Conservation (phyloP, 1,284 basidiomycete species). For the Melampsora americana region DNA sequence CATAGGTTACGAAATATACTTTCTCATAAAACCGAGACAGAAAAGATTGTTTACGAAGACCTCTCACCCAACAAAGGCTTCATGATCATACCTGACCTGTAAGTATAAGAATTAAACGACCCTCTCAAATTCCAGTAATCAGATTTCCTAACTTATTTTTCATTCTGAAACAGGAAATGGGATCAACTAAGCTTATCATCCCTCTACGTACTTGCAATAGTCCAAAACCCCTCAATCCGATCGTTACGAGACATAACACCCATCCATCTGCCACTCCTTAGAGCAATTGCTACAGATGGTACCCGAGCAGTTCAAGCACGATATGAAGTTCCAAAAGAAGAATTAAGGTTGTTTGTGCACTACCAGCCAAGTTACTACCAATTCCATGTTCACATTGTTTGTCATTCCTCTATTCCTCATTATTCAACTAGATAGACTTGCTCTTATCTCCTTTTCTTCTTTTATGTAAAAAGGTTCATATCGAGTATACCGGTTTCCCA, state of each 20-base stretch:
- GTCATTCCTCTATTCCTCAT: constrained; percentile 4
- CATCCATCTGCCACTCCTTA: constrained; percentile 68
- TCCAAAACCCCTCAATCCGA: constrained; percentile 52
- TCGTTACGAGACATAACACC: constrained; percentile 60
- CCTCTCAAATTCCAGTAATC: not conserved
- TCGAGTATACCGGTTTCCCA: constrained; percentile 50
- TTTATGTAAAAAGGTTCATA: constrained; percentile 64
- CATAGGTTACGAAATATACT: constrained; percentile 79
- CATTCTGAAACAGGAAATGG: constrained; percentile 51
- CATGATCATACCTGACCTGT: constrained; percentile 77
- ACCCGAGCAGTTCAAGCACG: constrained; percentile 61
- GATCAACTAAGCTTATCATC: constrained; percentile 52
- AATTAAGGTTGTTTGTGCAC: constrained; percentile 70
- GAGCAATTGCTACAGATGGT: constrained; percentile 64
- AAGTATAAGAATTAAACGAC: not conserved
- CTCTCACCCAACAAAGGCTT: constrained; percentile 63
- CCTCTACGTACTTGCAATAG: constrained; percentile 53
- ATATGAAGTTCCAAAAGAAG: constrained; percentile 64
- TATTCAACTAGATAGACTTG: not conserved
- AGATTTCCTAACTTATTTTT: not conserved
- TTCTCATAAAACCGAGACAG: constrained; percentile 71
- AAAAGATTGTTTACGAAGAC: constrained; percentile 69
- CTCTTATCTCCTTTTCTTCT: constrained; percentile 60
- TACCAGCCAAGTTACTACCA: constrained; percentile 61
- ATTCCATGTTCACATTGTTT: constrained; percentile 90